These are phyloP conservation scores for Tuber magnatum DNA, from an alignment of 495 filamentous ascomycete species.

Conservation along the genomic window DNA sequence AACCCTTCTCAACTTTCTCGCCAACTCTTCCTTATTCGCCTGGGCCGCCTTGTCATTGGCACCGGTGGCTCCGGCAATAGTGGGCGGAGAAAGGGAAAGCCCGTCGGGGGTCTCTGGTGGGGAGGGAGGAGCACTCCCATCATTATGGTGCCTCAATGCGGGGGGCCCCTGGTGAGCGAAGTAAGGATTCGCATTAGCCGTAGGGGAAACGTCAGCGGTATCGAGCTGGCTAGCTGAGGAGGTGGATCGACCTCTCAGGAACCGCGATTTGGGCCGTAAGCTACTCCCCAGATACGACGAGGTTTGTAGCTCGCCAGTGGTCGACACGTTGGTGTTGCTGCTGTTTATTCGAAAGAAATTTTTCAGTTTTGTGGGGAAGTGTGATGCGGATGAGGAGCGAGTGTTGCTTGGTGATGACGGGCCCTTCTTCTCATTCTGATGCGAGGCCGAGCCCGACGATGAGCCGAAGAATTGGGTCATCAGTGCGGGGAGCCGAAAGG, in stretches of 20 bases:
- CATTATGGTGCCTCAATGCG: slow-evolving; percentile 84
- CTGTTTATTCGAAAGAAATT: slow-evolving; percentile 97
- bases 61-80: slow-evolving; percentile 43
- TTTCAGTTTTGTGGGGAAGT: slow-evolving; percentile 83
- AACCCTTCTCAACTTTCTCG: slow-evolving; percentile 82
- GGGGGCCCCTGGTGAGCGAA: slow-evolving; percentile 95
- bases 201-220: slow-evolving; percentile 83
- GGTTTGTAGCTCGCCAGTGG: slow-evolving; percentile 45
- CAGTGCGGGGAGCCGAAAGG: slow-evolving; percentile 29
- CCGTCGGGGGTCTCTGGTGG: slow-evolving; percentile 81
- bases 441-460: slow-evolving; percentile 34
- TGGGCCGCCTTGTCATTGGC: slow-evolving; percentile 66
- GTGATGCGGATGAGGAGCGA: slow-evolving; percentile 44
- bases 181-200: slow-evolving; percentile 91
- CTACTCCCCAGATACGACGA: slow-evolving; percentile 40
- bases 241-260: slow-evolving; percentile 54
- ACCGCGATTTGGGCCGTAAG: slow-evolving; percentile 50
- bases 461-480: slow-evolving; percentile 44
- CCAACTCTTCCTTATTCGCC: slow-evolving; percentile 85
- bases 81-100: slow-evolving; percentile 23
- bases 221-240: slow-evolving; percentile 94
- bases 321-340: slow-evolving; percentile 48
- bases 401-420: slow-evolving; percentile 32
- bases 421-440: slow-evolving; percentile 38
- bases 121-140: slow-evolving; percentile 87